Percentiles rank a stretch among this genome's conserved stretches.
Conservation (phyloP, 2,329 filamentous ascomycete species). For the Endoconidiophora polonica region DNA sequence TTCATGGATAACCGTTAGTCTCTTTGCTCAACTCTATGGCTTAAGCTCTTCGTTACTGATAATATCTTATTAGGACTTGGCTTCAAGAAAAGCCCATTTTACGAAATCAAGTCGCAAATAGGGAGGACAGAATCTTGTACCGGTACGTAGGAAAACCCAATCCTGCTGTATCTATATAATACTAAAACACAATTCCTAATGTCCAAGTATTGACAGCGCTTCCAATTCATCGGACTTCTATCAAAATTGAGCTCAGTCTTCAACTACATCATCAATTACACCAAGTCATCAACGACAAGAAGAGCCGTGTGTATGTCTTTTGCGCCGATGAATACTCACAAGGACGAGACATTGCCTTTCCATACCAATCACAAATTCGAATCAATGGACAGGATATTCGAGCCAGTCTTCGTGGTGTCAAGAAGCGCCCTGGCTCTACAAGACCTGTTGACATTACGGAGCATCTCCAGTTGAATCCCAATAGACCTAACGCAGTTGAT, state of each 20-base stretch:
- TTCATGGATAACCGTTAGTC: neutral
- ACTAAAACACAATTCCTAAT: no score
- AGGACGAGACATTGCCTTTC: constrained; percentile 68
- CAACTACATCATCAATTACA: constrained; percentile 36
- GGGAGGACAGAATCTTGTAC: constrained; percentile 24
- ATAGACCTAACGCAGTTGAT: constrained; percentile 55
- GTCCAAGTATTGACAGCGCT: constrained; percentile 27
- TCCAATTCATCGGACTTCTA: constrained; percentile 36
- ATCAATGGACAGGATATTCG: constrained; percentile 79
- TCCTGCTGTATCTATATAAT: no score
- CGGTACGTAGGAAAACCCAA: constrained; percentile 16
- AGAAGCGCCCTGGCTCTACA: constrained; percentile 91
- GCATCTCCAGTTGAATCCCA: constrained; percentile 54
- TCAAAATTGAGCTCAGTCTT: constrained; percentile 28
- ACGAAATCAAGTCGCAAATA: constrained; percentile 49
- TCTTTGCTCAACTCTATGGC: neutral
- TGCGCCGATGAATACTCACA: constrained; percentile 51
- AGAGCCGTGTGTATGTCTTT: constrained; percentile 63
- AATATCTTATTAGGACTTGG: neutral
- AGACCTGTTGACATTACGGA: constrained; percentile 81
- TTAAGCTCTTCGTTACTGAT: no score
- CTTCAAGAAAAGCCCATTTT: constrained; percentile 51
- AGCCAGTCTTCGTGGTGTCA: constrained; percentile 83
- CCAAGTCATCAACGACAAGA: constrained; percentile 41
- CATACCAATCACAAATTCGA: constrained; percentile 81